Percentiles rank a stretch among this genome's conserved stretches.
phyloP scores from a whole-genome alignment of 1,284 basidiomycete genomes.

The Singerocomus rubriflavus region DNA sequence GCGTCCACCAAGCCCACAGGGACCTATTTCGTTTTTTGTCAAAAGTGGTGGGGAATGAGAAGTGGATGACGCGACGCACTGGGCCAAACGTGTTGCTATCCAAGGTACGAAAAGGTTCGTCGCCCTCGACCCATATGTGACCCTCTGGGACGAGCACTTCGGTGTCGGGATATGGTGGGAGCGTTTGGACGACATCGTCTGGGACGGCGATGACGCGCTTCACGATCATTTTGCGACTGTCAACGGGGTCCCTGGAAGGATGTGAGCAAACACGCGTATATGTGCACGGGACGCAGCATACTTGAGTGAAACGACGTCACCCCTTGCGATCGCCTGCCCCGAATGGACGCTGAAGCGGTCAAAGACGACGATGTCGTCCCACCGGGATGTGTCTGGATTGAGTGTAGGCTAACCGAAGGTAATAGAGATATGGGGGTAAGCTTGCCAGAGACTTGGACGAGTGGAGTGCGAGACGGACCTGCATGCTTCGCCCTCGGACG shows the following conservation, averaged over 20 bases:
- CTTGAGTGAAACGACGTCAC: constrained; percentile 67
- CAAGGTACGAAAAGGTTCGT: constrained; percentile 43
- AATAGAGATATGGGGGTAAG: background rate
- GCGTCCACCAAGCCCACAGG: constrained; percentile 62
- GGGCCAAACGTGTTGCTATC: constrained; percentile 76
- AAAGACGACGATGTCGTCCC: constrained; percentile 63
- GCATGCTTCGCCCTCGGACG: constrained; percentile 70
- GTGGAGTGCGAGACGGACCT: constrained; percentile 43
- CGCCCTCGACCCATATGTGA: constrained; percentile 74
- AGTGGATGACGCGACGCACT: constrained; percentile 37
- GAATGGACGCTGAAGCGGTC: constrained; percentile 48
- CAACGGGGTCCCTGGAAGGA: constrained; percentile 53
- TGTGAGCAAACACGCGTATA: background rate
- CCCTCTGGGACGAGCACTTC: constrained; percentile 57
- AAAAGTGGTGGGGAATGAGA: background rate
- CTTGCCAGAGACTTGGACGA: background rate
- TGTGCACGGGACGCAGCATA: constrained; percentile 24
- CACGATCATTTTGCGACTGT: constrained; percentile 52
- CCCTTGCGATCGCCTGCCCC: constrained; percentile 41
- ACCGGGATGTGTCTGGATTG: constrained; percentile 64
- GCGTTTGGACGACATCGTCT: constrained; percentile 62
- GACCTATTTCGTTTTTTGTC: constrained; percentile 39
- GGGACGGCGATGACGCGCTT: constrained; percentile 68
- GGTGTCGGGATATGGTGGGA: constrained; percentile 65
- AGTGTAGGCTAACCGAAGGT: constrained; percentile 63